Conservation (phyloP, 192 early-diverging fungal species). For the Linnemannia exigua region DNA sequence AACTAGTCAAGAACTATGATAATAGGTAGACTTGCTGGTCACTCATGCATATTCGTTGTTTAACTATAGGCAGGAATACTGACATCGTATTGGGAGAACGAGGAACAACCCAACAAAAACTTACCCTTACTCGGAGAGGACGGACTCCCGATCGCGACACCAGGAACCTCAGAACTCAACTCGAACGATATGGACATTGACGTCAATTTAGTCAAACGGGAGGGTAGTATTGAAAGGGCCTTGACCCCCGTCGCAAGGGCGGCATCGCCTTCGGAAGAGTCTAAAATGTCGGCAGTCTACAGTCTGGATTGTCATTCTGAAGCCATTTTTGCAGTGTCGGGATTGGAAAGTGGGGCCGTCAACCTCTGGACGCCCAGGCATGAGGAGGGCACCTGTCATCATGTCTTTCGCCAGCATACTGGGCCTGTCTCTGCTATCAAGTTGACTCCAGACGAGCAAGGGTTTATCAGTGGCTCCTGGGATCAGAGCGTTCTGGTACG, state of each 20-base stretch:
- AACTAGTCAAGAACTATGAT: too few relatives aligned
- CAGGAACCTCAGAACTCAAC: neutral
- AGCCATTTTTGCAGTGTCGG: slow-evolving; percentile 87
- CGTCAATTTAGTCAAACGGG: slow-evolving; percentile 31
- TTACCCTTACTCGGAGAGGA: slow-evolving; percentile 22
- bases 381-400: slow-evolving; percentile 93
- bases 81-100: slow-evolving; percentile 88
- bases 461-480: slow-evolving; percentile 95
- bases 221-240: slow-evolving; percentile 24
- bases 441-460: slow-evolving; percentile 85
- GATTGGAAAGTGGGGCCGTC: slow-evolving; percentile 86
- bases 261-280: slow-evolving; percentile 54
- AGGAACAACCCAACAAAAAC: slow-evolving; percentile 70
- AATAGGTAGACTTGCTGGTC: too few relatives aligned
- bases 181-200: slow-evolving; percentile 35
- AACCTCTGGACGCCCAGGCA: slow-evolving; percentile 91
- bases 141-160: slow-evolving; percentile 8
- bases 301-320: slow-evolving; percentile 95
- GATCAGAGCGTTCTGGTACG: slow-evolving; percentile 85
- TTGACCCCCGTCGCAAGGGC: slow-evolving; percentile 21
- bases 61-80: slow-evolving; percentile 73
- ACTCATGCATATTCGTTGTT: neutral
- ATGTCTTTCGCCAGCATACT: slow-evolving; percentile 85
- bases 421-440: slow-evolving; percentile 87
- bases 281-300: slow-evolving; percentile 91